These are phyloP conservation scores for Taxillus chinensis DNA, from an alignment of 164 flowering plant species.

Conservation along the genomic window DNA sequence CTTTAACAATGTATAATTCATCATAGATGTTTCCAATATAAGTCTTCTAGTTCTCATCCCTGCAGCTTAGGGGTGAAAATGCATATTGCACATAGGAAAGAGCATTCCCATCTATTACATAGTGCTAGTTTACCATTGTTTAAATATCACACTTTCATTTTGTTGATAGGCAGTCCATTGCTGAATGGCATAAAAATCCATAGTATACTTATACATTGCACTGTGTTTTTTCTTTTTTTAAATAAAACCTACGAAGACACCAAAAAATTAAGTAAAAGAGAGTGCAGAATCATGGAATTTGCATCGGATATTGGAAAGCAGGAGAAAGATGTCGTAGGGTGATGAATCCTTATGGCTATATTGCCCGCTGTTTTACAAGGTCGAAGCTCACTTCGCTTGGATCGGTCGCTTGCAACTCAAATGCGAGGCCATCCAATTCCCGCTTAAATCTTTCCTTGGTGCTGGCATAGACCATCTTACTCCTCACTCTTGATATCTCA, in stretches of 20 bases:
- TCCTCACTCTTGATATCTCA: slow-evolving; percentile 59
- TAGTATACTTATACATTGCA: not conserved
- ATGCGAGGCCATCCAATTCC: slow-evolving; percentile 69
- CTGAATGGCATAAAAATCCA: not conserved
- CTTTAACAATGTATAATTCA: no score
- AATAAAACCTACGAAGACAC: not conserved
- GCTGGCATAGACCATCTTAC: slow-evolving; percentile 80
- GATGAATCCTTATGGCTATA: slow-evolving; percentile 13
- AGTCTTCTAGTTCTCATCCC: no score
- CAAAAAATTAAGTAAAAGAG: not conserved
- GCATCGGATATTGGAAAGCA: not conserved
- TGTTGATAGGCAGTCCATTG: no score
- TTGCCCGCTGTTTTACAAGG: slow-evolving; percentile 48
- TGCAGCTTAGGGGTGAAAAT: no score
- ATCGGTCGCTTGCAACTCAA: slow-evolving; percentile 81
- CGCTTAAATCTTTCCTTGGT: slow-evolving; percentile 81
- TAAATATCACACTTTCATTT: no score
- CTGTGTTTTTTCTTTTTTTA: not conserved
- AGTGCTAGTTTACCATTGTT: no score
- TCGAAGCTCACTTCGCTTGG: slow-evolving; percentile 78
- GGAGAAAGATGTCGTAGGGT: not conserved
- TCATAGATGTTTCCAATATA: no score
- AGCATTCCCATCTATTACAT: no score
- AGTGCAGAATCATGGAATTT: not conserved
- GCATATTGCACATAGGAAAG: no score